Percentiles rank a stretch among this genome's conserved stretches.
Conservation (phyloP, 306 rosid species). For the Pyrus betulifolia region DNA sequence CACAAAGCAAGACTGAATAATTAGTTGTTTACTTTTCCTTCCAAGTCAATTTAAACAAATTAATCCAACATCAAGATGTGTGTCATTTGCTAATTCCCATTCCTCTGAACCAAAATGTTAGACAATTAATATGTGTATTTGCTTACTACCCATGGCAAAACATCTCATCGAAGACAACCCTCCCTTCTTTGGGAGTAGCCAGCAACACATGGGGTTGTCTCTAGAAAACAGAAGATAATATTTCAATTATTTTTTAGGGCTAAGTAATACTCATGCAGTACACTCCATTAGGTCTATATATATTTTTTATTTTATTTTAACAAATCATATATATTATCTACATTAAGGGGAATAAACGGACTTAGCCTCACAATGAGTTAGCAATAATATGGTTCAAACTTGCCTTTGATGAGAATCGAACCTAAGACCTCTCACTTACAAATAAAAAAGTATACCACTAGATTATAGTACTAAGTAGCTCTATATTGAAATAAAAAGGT, state of each 20-base stretch:
- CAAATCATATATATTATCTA: too few relatives aligned
- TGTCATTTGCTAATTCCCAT: neutral
- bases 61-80: neutral
- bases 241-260: neutral
- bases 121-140: neutral
- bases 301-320: neutral
- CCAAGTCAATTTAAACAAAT: neutral
- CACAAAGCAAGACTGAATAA: neutral
- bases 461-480: fast-evolving
- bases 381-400: too few relatives aligned
- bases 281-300: neutral
- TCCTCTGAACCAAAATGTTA: neutral
- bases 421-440: too few relatives aligned
- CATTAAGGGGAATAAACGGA: too few relatives aligned
- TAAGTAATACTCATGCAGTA: neutral
- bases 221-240: neutral
- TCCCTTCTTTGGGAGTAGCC: slow-evolving; percentile 6
- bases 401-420: too few relatives aligned
- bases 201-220: neutral
- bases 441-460: too few relatives aligned
- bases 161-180: neutral
- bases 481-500: neutral
- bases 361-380: too few relatives aligned
- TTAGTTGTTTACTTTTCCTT: neutral
- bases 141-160: neutral